Evolutionary conservation across 192 early-diverging fungal genomes (phyloP).

Genomic region (Helicostylum pulchrum): DNA sequence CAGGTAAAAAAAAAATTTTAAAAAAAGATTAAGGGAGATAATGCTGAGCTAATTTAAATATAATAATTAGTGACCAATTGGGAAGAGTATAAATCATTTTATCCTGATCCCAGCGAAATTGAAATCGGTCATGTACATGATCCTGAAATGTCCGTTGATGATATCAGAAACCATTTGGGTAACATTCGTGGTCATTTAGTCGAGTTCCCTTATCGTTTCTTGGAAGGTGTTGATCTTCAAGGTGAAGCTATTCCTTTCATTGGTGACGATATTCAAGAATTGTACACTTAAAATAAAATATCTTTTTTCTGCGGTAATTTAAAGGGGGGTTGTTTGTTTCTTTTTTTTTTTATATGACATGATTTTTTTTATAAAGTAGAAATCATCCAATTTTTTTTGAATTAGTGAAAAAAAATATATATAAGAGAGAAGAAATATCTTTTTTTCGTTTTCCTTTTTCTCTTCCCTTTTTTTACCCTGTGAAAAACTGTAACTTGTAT

Average conservation of each 20-base stretch:
- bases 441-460: no score
- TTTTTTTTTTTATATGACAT: no score
- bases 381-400: not conserved
- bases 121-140: slow-evolving; percentile 47
- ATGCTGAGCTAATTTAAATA: slow-evolving; percentile 35
- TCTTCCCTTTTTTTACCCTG: no score
- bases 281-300: slow-evolving; percentile 32
- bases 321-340: no score
- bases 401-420: no score
- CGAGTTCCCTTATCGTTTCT: slow-evolving; percentile 49
- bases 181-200: slow-evolving; percentile 55
- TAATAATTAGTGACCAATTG: slow-evolving; percentile 39
- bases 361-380: not conserved
- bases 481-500: no score
- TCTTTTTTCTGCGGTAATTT: no score
- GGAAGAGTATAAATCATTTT: slow-evolving; percentile 50
- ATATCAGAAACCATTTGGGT: slow-evolving; percentile 34
- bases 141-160: slow-evolving; percentile 42
- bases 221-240: slow-evolving; percentile 45
- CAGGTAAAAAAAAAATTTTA: slow-evolving; percentile 29
- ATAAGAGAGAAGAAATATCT: no score
- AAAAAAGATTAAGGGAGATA: not conserved
- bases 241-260: slow-evolving; percentile 35
- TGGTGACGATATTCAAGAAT: slow-evolving; percentile 25
- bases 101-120: slow-evolving; percentile 43